A percentile compares a stretch with the other conserved stretches of the same genome.
Evolutionary conservation across 257 asterid genomes (phyloP).

Genomic region (Rhazya stricta): DNA sequence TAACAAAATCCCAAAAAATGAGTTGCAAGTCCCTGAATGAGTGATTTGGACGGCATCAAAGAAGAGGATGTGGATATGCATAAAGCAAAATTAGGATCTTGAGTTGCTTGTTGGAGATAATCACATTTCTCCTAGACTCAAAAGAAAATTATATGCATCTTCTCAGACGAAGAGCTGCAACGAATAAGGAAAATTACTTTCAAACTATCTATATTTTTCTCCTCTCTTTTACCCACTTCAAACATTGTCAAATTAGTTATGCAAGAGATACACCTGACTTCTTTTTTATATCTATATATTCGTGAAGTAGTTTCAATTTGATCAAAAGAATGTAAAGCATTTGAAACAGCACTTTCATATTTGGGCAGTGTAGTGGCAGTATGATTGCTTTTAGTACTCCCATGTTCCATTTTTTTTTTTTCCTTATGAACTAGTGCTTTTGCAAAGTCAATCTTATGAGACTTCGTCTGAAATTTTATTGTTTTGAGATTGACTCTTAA

Average conservation of each 20-base stretch:
- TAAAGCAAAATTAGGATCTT: neutral
- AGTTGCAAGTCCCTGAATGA: neutral
- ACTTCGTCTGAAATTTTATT: neutral
- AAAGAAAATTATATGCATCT: neutral
- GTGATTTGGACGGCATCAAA: neutral
- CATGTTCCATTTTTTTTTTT: neutral
- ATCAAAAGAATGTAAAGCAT: neutral
- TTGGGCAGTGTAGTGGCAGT: neutral
- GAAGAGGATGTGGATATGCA: neutral
- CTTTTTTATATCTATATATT: neutral
- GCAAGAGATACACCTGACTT: neutral
- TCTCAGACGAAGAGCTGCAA: neutral
- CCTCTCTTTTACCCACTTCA: neutral
- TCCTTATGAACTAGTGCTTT: neutral
- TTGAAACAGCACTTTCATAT: neutral
- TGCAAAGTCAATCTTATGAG: neutral
- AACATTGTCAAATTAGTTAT: neutral
- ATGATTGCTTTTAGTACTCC: neutral
- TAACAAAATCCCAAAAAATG: neutral
- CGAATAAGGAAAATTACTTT: neutral
- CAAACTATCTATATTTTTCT: neutral
- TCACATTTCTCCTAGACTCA: neutral
- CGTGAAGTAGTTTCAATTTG: neutral
- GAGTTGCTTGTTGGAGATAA: neutral
- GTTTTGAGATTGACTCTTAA: neutral